Base-by-base conservation (phyloP, 2,329 filamentous ascomycete genomes). In the Calcarisporium arbuscula region DNA sequence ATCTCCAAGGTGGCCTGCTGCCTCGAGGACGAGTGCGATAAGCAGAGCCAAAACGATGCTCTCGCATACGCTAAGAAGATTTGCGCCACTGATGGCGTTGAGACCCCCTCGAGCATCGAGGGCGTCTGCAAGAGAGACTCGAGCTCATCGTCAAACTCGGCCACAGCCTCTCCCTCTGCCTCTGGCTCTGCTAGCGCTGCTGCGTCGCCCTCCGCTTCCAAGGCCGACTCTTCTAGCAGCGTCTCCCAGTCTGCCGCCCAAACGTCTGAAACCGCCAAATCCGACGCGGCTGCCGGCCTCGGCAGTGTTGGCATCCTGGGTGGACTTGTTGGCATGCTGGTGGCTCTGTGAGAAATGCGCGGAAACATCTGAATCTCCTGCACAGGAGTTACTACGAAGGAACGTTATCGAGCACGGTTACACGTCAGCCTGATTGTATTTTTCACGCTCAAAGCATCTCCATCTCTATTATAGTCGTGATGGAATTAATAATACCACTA, bases 1-100 rank as follows among this genome's bases (percentile, higher is more conserved):
- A 52, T 67, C 36, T 41, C 47, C 41, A 45, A 44, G 42, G 63
- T 67, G 30, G 59, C 63, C 33, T 67, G 64, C 56, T 67, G 64
- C 44, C 51, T 67, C 32, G 47, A 48, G 27, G 46, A 49, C 21
- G 43, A 41, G 28, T 67, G 64, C 50, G 46, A 52, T 42, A 27
- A 42, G 8, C 32, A 44, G 5, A 59, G 58, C 23, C 56, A 60
- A 41, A 39, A 49, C 2, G 39, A 43, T 2, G 60, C 64, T 31
- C 54, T 67, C 40, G 34, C 47, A 28, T 64, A 53, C 44, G 64
- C 64, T 33, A 44, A 49, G 30, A 41, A 53, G 43, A 55, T 67
- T 39, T 67, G 64, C 58, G 54, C 49, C 25, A 47, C 53, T 28
- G 45, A 47, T 23, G 54, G 54, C 30, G 58, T 65, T 30, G 36